Percentiles rank a stretch among this genome's conserved stretches.
phyloP scores from a whole-genome alignment of 176 grass and related monocot species.

The Alopecurus myosuroides region DNA sequence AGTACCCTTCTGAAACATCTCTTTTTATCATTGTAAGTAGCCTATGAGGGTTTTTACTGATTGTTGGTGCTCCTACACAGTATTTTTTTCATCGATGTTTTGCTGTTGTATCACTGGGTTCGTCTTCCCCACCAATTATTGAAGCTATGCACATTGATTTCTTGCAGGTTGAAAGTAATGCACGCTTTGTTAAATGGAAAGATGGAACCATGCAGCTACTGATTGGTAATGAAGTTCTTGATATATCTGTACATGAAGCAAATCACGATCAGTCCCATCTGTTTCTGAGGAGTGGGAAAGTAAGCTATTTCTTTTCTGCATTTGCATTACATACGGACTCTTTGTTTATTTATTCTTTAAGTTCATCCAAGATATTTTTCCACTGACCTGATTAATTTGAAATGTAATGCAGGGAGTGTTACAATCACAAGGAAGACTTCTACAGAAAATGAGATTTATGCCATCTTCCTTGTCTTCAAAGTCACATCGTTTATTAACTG shows the following conservation, averaged over 20 bases:
- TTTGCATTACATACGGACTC: background rate
- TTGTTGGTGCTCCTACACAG: background rate
- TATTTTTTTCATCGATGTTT: background rate
- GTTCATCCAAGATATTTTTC: background rate
- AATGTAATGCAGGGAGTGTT: conserved; percentile 70
- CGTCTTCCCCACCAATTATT: conserved; percentile 9
- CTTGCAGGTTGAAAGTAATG: conserved; percentile 86
- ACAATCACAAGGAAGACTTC: conserved; percentile 95
- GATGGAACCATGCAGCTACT: conserved; percentile 88
- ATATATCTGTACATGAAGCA: conserved; percentile 89
- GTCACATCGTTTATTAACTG: conserved; percentile 83
- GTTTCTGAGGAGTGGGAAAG: conserved; percentile 85
- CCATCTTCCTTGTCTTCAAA: conserved; percentile 97
- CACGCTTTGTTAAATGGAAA: conserved; percentile 96
- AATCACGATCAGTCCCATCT: conserved; percentile 90
- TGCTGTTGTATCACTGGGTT: background rate
- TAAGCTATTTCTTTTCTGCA: conserved; percentile 13
- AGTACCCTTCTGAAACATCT: background rate
- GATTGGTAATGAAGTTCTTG: conserved; percentile 98
- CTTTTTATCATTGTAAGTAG: background rate
- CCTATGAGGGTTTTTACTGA: background rate
- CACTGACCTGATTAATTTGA: conserved; percentile 20
- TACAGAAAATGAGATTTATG: conserved; percentile 94
- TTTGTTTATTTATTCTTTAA: conserved; percentile 11
- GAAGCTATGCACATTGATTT: conserved; percentile 27